Evolutionary conservation across 768 basidiomycete species (phyloP), one percentile per base, ranked within the genome.

Genomic region (Lactifluus pinguis): DNA sequence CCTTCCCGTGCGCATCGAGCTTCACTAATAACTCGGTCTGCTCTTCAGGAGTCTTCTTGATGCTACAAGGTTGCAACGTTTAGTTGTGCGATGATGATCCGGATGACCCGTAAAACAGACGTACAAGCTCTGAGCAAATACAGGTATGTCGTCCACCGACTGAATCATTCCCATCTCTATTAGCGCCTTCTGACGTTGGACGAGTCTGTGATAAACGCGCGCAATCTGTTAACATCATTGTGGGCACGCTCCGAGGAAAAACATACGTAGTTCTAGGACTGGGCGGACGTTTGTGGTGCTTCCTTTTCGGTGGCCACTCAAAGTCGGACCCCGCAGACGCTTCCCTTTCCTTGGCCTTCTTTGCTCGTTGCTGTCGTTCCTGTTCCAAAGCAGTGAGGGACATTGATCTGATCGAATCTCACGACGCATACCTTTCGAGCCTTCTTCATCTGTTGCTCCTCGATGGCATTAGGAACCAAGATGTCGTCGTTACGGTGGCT

Each of bases 401-500:
- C 29, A 21, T 19, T 25, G 30, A 25, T 36, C 49, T 5, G 42
- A 51, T 2, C 6, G 36, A 38, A 39, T 29, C 13, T 34, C 15
- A 49, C 9, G 52, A 49, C 17, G 65, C 70, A 9, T 38, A 84
- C 85, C 72, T 79, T 72, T 32, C 84, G 70, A 15, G 79, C 79
- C 21, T 76, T 78, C 60, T 77, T 79, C 3, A 83, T 78, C 48
- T 83, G 78, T 65, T 83, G 80, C 55, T 83, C 82, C 67, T 89
- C 87, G 30, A 91, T 83, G 9, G 77, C 77, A 68, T 83, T 92
- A 4, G 85, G 80, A 8, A 77, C 75, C 14, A 92, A 75, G 14
- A 92, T 75, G 19, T 85, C 80, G 55, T 88, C 85, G 63, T 92
- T 92, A 25, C 79, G 77, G 67, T 92, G 90, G 36, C 80, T 86